Evolutionary conservation across 306 rosid genomes (phyloP).

Genomic region (Vachellia collinsii): DNA sequence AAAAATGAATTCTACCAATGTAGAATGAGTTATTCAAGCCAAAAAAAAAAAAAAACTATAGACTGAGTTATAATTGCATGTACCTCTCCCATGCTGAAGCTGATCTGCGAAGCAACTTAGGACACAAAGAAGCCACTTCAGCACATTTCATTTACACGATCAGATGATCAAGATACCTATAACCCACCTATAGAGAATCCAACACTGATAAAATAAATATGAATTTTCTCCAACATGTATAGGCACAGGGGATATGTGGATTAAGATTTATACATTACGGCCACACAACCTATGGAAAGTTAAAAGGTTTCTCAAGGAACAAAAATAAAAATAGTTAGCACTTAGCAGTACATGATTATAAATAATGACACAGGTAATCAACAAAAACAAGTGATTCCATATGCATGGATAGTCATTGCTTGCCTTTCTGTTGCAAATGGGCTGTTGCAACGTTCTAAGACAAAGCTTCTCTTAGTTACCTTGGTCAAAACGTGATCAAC

Average conservation of each 20-base stretch:
- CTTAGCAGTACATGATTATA: constrained; percentile 6
- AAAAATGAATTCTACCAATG: constrained; percentile 18
- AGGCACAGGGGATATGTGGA: not conserved
- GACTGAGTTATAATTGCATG: constrained; percentile 14
- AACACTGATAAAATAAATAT: constrained; percentile 26
- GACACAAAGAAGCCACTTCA: constrained; percentile 82
- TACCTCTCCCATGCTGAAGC: constrained; percentile 93
- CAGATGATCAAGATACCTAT: constrained; percentile 86
- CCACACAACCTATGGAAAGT: not conserved
- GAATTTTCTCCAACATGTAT: constrained; percentile 22
- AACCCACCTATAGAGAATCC: constrained; percentile 66
- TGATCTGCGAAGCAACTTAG: constrained; percentile 76
- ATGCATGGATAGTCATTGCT: not conserved
- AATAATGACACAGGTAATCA: constrained; percentile 7
- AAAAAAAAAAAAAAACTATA: not conserved
- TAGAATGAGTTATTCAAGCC: not conserved
- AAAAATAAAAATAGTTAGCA: constrained; percentile 7
- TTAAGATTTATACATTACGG: not conserved
- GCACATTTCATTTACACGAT: constrained; percentile 84
- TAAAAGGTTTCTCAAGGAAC: constrained; percentile 2
- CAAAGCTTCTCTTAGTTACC: not conserved
- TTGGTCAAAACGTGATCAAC: not conserved
- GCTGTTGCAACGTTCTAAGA: not conserved
- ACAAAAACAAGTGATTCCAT: constrained; percentile 13
- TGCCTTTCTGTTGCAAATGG: not conserved